These are phyloP conservation scores for Colletotrichum eremochloae DNA, from an alignment of 2,329 filamentous ascomycete species.

Conservation along the genomic window DNA sequence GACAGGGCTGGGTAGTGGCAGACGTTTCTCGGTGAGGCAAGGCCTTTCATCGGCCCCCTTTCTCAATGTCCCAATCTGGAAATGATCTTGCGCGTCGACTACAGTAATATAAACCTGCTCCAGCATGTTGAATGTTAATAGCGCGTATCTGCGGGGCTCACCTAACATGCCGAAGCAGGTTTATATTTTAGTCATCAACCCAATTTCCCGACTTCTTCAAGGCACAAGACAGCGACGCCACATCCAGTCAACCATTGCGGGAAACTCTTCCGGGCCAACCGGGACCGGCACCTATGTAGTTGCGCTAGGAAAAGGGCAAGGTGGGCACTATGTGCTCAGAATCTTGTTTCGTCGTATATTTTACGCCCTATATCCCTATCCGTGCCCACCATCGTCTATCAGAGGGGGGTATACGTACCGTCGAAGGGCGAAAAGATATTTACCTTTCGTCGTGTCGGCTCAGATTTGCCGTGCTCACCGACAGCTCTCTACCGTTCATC, in stretches of 20 bases:
- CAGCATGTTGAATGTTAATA: no score
- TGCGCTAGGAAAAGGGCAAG: background rate
- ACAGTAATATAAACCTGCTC: no score
- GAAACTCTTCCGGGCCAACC: constrained; percentile 3
- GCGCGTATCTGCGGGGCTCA: no score
- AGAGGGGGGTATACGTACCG: constrained; percentile 21
- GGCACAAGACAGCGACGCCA: constrained; percentile 2
- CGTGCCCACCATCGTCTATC: constrained; percentile 10
- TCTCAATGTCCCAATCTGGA: constrained; percentile 17
- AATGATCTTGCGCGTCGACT: constrained; percentile 27
- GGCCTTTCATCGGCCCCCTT: constrained; percentile 12
- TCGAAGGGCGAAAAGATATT: constrained; percentile 36
- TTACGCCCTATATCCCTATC: constrained; percentile 17
- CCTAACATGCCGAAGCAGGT: no score
- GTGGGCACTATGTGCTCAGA: background rate
- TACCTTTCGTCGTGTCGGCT: constrained; percentile 29
- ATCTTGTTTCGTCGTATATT: constrained; percentile 9
- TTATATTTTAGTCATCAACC: background rate
- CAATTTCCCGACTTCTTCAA: constrained; percentile 18
- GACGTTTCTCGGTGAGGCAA: constrained; percentile 23
- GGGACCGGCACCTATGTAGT: constrained; percentile 12
- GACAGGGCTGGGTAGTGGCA: constrained; percentile 14
- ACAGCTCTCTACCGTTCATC: background rate
- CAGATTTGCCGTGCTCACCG: constrained; percentile 24
- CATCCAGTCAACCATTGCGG: constrained; percentile 16